Base-by-base conservation (phyloP, 2,329 filamentous ascomycete genomes). In the Pseudogymnoascus verrucosus region DNA sequence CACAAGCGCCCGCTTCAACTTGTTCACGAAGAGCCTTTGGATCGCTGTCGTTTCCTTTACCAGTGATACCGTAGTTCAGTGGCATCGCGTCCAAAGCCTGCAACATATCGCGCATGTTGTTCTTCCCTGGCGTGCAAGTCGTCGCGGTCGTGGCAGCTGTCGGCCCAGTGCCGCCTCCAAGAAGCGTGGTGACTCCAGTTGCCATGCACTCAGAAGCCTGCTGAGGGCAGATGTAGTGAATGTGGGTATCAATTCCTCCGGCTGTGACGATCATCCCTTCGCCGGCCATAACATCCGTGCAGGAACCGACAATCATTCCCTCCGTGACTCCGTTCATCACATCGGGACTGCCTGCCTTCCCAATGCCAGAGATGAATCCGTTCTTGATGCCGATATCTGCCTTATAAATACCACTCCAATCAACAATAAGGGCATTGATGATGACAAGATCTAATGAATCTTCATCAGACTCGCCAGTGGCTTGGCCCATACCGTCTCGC, bases 291-390 rank as follows among this genome's bases (percentile, higher is more conserved):
- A 97, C 91, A 78, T 98, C 93, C 0, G 93, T 98, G 68, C 89
- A 91, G 67, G 88, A 89, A 10, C 93, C 93, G 8, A 97, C 85
- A 1, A 96, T 79, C 86, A 98, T 86, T 63, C 86, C 82, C 0
- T 85, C 80, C 65, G 88, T 81, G 5, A 98, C 91, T 4, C 90
- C 90, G 34, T 95, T 89, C 93, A 97, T 97, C 57, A 96, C 86
- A 76, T 98, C 93, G n/a, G 93, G 93, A 71, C 97, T 98, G 19
- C 93, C 93, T 14, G 93, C 91, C 77, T 98, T 97, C 65, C 93
- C 93, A 69, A 98, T 93, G 0, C 86, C 93, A 28, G 88, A 87
- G 71, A 98, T 97, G 40, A 89, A 74, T 1, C 93, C 93, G 69
- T 92, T 77, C 75, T 96, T 96, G 74, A 98, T 87, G 28, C 93